phyloP scores from a whole-genome alignment of 352 stramenopile species.

The Globisporangium parvum region DNA sequence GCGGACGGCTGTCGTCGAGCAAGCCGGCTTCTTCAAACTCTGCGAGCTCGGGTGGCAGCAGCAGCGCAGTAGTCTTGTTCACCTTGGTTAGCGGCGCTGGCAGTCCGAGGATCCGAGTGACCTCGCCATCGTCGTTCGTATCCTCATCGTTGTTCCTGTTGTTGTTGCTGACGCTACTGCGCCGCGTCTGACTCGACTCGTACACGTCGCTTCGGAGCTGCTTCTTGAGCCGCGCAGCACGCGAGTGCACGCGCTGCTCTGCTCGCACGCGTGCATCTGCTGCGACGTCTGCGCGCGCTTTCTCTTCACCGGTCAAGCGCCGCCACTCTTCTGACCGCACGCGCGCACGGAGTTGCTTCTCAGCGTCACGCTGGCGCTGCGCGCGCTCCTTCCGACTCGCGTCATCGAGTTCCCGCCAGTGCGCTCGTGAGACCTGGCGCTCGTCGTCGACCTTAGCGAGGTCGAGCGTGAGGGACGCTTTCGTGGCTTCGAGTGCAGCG shows the following conservation, averaged over 20 bases:
- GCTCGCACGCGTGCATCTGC: slow-evolving; percentile 41
- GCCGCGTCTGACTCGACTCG: slow-evolving; percentile 7
- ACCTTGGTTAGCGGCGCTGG: background rate
- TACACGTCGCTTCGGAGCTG: slow-evolving; percentile 25
- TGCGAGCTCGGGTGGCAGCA: slow-evolving; percentile 35
- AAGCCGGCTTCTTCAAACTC: slow-evolving; percentile 63
- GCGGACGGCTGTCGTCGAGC: background rate
- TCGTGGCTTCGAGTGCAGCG: slow-evolving; percentile 18
- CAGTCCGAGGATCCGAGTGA: background rate
- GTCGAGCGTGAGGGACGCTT: slow-evolving; percentile 30
- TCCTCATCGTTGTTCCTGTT: slow-evolving; percentile 13
- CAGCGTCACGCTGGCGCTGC: slow-evolving; percentile 41
- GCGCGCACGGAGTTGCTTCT: slow-evolving; percentile 31
- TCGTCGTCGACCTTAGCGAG: slow-evolving; percentile 22
- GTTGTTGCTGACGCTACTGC: slow-evolving; percentile 17
- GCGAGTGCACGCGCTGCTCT: slow-evolving; percentile 30
- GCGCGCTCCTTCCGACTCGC: slow-evolving; percentile 29
- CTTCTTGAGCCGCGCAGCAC: slow-evolving; percentile 23
- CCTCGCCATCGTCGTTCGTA: slow-evolving; percentile 15
- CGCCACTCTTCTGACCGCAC: slow-evolving; percentile 45
- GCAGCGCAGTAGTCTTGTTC: slow-evolving; percentile 5
- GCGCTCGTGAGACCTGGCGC: slow-evolving; percentile 15
- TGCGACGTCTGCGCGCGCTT: slow-evolving; percentile 30
- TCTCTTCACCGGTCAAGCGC: slow-evolving; percentile 47
- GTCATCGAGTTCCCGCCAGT: slow-evolving; percentile 42